These are phyloP conservation scores for Malassezia psittaci DNA, from an alignment of 1,284 basidiomycete species.

Conservation along the genomic window DNA sequence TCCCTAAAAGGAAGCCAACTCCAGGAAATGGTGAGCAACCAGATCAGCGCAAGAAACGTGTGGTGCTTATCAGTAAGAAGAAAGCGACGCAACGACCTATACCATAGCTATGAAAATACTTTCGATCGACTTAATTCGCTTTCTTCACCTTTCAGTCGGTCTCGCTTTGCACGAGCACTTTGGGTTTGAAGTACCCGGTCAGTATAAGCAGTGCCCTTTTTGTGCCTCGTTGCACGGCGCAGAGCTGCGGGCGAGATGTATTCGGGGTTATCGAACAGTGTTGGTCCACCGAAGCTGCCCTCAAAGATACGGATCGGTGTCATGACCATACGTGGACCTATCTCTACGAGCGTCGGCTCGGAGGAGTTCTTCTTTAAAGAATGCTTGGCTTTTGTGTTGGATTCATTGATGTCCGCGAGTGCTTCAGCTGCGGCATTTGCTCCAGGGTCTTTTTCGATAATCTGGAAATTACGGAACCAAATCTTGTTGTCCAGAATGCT, in stretches of 20 bases:
- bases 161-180: slow-evolving; percentile 60
- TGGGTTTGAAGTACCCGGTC: slow-evolving; percentile 67
- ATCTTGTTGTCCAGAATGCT: slow-evolving; percentile 91
- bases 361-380: slow-evolving; percentile 15
- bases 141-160: slow-evolving; percentile 60
- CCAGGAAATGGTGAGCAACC: slow-evolving; percentile 1
- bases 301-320: slow-evolving; percentile 98
- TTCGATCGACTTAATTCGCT: slow-evolving; percentile 73
- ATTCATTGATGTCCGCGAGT: slow-evolving; percentile 52
- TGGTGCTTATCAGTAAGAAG: slow-evolving; percentile 16
- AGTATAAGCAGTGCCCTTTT: slow-evolving; percentile 69
- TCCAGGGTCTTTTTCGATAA: slow-evolving; percentile 56
- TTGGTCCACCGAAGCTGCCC: slow-evolving; percentile 69
- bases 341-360: slow-evolving; percentile 50
- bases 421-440: slow-evolving; percentile 31
- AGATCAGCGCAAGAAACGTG: slow-evolving; percentile 15
- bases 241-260: slow-evolving; percentile 78
- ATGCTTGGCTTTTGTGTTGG: slow-evolving; percentile 19
- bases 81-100: slow-evolving; percentile 1
- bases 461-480: slow-evolving; percentile 98
- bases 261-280: slow-evolving; percentile 92
- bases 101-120: slow-evolving; percentile 63
- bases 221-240: slow-evolving; percentile 62
- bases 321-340: slow-evolving; percentile 92
- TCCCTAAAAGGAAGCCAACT: slow-evolving; percentile 2